Conservation (phyloP, 192 early-diverging fungal species). For the Geranomyces variabilis region DNA sequence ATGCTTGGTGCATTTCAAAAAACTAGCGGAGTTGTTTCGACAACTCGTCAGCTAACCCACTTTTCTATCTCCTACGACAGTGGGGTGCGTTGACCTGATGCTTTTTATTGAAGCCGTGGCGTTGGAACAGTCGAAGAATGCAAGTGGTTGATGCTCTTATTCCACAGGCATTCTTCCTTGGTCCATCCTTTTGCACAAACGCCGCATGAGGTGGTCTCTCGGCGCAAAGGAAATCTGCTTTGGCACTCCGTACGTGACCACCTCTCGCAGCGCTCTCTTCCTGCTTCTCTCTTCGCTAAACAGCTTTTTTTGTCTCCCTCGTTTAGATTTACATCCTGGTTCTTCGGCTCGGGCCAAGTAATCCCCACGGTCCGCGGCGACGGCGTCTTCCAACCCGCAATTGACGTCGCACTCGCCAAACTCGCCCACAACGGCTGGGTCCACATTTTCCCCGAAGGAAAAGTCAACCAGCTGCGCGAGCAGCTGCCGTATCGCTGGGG, state of each 20-base stretch:
- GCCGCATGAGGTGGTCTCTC: constrained; percentile 76
- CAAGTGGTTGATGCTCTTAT: neutral
- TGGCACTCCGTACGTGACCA: constrained; percentile 64
- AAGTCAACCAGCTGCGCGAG: constrained; percentile 33
- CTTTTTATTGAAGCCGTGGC: too few relatives aligned
- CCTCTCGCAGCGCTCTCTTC: too few relatives aligned
- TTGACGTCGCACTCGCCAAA: constrained; percentile 75
- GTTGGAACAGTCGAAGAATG: too few relatives aligned
- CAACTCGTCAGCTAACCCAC: too few relatives aligned
- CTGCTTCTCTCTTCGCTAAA: too few relatives aligned
- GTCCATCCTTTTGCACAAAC: constrained; percentile 29
- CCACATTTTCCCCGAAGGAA: constrained; percentile 87
- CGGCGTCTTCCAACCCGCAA: constrained; percentile 82
- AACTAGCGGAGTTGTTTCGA: too few relatives aligned
- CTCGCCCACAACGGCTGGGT: constrained; percentile 77
- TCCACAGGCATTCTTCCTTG: constrained; percentile 32
- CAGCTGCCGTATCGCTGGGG: constrained; percentile 84
- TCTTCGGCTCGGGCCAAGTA: constrained; percentile 78
- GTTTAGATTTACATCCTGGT: constrained; percentile 27
- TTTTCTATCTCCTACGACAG: neutral
- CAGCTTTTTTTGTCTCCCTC: neutral
- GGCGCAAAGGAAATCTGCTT: constrained; percentile 89
- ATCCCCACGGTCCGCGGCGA: constrained; percentile 81
- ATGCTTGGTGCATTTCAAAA: too few relatives aligned
- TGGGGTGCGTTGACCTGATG: constrained; percentile 2